A percentile compares a stretch with the other conserved stretches of the same genome.
Evolutionary conservation across 75 land plant species (phyloP).

Genomic region (Adiantum capillusveneris): DNA sequence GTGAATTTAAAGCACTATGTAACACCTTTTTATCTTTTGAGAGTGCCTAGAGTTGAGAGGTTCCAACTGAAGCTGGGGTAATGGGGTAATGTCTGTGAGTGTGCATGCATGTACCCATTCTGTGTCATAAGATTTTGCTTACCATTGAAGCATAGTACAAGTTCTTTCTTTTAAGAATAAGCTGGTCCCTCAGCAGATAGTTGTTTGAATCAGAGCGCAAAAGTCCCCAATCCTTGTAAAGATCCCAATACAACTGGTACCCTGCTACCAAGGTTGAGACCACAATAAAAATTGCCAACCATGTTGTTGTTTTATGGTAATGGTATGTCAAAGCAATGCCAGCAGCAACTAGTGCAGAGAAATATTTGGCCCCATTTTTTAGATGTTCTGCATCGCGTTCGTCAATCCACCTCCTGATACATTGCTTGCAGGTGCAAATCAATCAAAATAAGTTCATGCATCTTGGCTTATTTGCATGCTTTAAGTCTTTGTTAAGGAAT

Average conservation of each 20-base stretch:
- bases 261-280: constrained; percentile 69
- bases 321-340: constrained; percentile 71
- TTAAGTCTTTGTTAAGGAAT: no score
- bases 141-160: constrained; percentile 88
- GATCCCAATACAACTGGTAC: constrained; percentile 91
- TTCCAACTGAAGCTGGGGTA: no score
- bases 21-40: no score
- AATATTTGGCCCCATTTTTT: constrained; percentile 74
- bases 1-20: no score
- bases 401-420: constrained; percentile 79
- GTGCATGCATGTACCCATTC: no score
- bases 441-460: no score
- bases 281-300: constrained; percentile 51
- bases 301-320: constrained; percentile 37
- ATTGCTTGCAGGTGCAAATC: no score
- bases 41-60: no score
- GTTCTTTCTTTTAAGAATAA: constrained; percentile 58
- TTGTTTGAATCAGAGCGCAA: constrained; percentile 58
- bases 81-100: no score
- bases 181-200: constrained; percentile 73
- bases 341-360: constrained; percentile 86
- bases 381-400: constrained; percentile 57
- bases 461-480: no score
- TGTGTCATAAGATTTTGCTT: no score
- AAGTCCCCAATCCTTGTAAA: constrained; percentile 85